These are phyloP conservation scores for Lachnellula arida DNA, from an alignment of 2,329 filamentous ascomycete species.

Conservation along the genomic window DNA sequence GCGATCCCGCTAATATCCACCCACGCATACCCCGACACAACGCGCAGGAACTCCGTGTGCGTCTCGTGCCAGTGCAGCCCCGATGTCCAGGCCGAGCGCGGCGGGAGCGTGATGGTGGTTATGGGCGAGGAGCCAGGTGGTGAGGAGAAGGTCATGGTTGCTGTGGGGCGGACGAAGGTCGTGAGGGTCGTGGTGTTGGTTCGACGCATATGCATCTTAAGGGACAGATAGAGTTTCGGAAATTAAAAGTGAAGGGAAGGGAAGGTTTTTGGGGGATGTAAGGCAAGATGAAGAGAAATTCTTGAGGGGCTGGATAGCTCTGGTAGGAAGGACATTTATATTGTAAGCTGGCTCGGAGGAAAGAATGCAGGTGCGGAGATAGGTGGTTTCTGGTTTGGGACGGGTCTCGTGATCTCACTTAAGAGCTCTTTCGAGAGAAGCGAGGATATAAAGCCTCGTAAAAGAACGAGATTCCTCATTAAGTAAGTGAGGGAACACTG, in stretches of 20 bases:
- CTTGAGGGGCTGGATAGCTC: too few species aligned
- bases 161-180: conserved; percentile 8
- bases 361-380: too few species aligned
- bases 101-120: conserved; percentile 13
- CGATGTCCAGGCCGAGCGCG: conserved; percentile 14
- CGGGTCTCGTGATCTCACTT: too few species aligned
- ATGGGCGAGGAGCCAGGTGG: conserved; percentile 8
- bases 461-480: too few species aligned
- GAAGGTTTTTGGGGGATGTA: too few species aligned
- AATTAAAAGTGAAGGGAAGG: neutral
- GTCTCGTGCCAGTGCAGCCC: conserved; percentile 19
- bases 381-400: too few species aligned
- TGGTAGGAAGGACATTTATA: too few species aligned
- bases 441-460: too few species aligned
- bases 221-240: neutral
- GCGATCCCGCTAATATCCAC: conserved; percentile 10
- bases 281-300: too few species aligned
- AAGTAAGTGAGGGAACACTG: too few species aligned
- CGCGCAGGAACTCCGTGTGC: conserved; percentile 18
- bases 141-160: conserved; percentile 9
- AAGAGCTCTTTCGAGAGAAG: too few species aligned
- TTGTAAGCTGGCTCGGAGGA: too few species aligned
- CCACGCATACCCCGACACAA: conserved; percentile 11
- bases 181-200: neutral
- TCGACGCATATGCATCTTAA: neutral